Percentiles rank a stretch among this genome's conserved stretches.
Evolutionary conservation across 352 stramenopile species (phyloP).

Genomic region (Globisporangium cederbergense): DNA sequence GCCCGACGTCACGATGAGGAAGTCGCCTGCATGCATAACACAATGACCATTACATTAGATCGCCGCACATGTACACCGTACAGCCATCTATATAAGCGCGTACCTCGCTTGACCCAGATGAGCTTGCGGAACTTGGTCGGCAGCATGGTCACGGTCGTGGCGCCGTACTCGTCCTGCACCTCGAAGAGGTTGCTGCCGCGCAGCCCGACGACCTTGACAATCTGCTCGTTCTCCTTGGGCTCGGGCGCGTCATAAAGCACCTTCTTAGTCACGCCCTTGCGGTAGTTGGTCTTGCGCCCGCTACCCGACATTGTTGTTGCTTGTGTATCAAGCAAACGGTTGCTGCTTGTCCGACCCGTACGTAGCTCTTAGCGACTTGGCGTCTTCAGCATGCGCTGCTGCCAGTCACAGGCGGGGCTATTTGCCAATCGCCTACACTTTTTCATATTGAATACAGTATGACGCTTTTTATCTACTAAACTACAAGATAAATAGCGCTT

Average conservation of each 20-base stretch:
- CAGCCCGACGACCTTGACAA: conserved; percentile 91
- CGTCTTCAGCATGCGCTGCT: conserved; percentile 2
- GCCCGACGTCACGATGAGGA: conserved; percentile 91
- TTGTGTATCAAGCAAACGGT: conserved; percentile 8
- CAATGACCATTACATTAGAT: not conserved
- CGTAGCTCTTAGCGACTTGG: not conserved
- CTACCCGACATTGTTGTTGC: conserved; percentile 77
- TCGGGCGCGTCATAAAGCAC: conserved; percentile 90
- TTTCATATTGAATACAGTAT: not conserved
- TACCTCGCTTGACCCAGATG: conserved; percentile 96
- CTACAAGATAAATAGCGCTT: not conserved
- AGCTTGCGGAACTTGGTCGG: conserved; percentile 98
- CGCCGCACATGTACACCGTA: not conserved
- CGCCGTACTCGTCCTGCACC: conserved; percentile 63
- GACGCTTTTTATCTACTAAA: not conserved
- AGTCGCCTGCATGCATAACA: conserved; percentile 73
- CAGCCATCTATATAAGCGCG: not conserved
- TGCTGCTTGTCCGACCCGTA: not conserved
- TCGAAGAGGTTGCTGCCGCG: conserved; percentile 97
- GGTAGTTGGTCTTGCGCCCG: conserved; percentile 88
- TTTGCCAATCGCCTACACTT: too few species aligned
- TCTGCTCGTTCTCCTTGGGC: conserved; percentile 86
- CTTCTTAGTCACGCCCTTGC: conserved; percentile 91
- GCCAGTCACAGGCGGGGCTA: not conserved
- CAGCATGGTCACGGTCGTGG: conserved; percentile 90